A percentile compares a stretch with the other conserved stretches of the same genome.
Evolutionary conservation across 2,329 filamentous ascomycete genomes (phyloP).

Genomic region (Penicillium decumbens): DNA sequence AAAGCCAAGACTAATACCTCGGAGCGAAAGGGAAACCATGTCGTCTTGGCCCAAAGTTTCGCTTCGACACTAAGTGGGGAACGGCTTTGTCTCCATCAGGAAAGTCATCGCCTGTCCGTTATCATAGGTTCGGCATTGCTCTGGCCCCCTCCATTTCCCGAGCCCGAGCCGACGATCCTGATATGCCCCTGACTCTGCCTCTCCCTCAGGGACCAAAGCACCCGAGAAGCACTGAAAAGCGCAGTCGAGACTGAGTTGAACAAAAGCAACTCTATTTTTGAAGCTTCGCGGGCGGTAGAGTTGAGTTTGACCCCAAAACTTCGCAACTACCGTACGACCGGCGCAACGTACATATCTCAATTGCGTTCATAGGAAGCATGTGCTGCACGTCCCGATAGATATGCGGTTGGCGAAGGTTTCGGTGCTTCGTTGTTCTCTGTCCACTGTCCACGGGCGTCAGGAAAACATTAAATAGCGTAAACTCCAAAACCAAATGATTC

Average conservation of each 20-base stretch:
- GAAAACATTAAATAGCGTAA: background rate
- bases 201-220: background rate
- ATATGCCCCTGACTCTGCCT: constrained; percentile 8
- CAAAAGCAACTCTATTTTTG: background rate
- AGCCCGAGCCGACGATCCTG: constrained; percentile 5
- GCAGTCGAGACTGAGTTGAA: background rate
- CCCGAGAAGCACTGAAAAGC: background rate
- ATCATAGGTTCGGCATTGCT: constrained; percentile 3
- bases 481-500: background rate
- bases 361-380: background rate
- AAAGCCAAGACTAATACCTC: background rate
- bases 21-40: background rate
- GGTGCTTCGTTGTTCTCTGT: no score
- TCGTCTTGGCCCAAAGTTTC: constrained; percentile 2
- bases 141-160: background rate
- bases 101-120: background rate
- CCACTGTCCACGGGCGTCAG: background rate
- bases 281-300: background rate
- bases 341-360: no score
- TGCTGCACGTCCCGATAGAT: background rate
- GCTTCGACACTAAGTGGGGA: constrained; percentile 1
- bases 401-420: background rate
- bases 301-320: background rate
- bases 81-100: background rate
- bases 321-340: background rate